Conservation (phyloP, 768 basidiomycete species). For the Galerina marginata region DNA sequence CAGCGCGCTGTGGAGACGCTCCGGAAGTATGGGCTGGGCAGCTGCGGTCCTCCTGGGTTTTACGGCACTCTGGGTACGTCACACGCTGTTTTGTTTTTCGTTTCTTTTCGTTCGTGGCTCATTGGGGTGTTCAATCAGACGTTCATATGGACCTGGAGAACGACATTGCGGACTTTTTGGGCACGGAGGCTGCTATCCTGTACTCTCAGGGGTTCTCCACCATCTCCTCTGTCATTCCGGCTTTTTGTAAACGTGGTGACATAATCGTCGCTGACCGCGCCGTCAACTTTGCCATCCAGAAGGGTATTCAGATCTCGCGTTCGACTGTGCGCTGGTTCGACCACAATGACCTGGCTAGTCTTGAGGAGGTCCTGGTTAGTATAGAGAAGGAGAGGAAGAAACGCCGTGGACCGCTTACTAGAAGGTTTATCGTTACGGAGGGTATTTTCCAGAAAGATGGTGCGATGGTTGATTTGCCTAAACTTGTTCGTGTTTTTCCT, state of each 20-base stretch:
- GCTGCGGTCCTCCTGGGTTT: slow-evolving; percentile 96
- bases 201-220: slow-evolving; percentile 95
- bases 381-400: slow-evolving; percentile 91
- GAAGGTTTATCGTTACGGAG: slow-evolving; percentile 95
- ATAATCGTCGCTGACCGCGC: slow-evolving; percentile 98
- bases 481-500: slow-evolving; percentile 65
- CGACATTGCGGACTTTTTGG: slow-evolving; percentile 89
- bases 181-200: slow-evolving; percentile 86
- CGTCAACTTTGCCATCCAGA: slow-evolving; percentile 95
- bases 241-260: slow-evolving; percentile 97
- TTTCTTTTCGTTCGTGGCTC: too few relatives aligned
- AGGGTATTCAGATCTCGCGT: slow-evolving; percentile 92
- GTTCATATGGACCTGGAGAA: slow-evolving; percentile 90
- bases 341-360: slow-evolving; percentile 90
- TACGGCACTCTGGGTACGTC: slow-evolving; percentile 91
- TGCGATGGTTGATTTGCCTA: slow-evolving; percentile 89
- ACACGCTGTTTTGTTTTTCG: not conserved
- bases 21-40: slow-evolving; percentile 89
- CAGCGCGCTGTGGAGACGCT: slow-evolving; percentile 84
- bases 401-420: slow-evolving; percentile 78
- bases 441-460: slow-evolving; percentile 97
- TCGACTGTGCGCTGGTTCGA: slow-evolving; percentile 95
- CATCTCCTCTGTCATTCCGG: slow-evolving; percentile 92
- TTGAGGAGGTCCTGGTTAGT: slow-evolving; percentile 85
- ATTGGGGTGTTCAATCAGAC: slow-evolving; percentile 50